These are phyloP conservation scores for Primulina eburnea DNA, from an alignment of 257 asterid species.

Conservation along the genomic window DNA sequence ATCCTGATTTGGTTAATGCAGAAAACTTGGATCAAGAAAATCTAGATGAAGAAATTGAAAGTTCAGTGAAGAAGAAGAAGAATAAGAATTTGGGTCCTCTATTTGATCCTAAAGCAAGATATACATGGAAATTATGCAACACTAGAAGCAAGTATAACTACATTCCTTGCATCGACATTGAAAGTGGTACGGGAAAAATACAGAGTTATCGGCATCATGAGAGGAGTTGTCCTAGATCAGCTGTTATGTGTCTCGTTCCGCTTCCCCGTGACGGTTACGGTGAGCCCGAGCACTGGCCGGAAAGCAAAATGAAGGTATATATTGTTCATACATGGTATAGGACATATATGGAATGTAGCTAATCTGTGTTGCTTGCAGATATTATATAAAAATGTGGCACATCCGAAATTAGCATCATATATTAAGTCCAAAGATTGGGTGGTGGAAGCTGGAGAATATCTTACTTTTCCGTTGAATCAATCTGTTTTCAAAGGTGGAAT, in stretches of 20 bases:
- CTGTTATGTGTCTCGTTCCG: slow-evolving; percentile 82
- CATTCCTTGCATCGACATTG: slow-evolving; percentile 93
- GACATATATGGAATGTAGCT: slow-evolving; percentile 19
- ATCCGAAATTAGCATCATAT: slow-evolving; percentile 76
- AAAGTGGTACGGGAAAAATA: slow-evolving; percentile 44
- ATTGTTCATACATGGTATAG: not conserved
- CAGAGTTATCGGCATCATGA: slow-evolving; percentile 78
- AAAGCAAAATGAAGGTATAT: slow-evolving; percentile 74
- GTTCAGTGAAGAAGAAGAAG: slow-evolving; percentile 24
- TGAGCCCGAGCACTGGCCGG: slow-evolving; percentile 77
- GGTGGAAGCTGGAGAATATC: slow-evolving; percentile 73
- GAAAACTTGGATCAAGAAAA: slow-evolving; percentile 47
- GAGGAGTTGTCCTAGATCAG: slow-evolving; percentile 76
- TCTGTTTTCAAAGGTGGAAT: slow-evolving; percentile 65
- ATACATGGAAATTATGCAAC: slow-evolving; percentile 74
- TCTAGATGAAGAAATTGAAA: slow-evolving; percentile 47
- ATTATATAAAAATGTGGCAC: slow-evolving; percentile 77
- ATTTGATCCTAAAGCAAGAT: slow-evolving; percentile 62
- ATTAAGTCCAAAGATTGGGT: slow-evolving; percentile 71
- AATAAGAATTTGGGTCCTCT: slow-evolving; percentile 63
- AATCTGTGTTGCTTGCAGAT: slow-evolving; percentile 45
- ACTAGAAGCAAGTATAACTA: slow-evolving; percentile 85
- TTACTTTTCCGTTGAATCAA: slow-evolving; percentile 59
- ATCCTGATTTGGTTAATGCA: slow-evolving; percentile 38
- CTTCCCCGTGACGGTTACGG: slow-evolving; percentile 77